Base-by-base conservation (phyloP, 139 green algal species). In the Eudorina sp. region DNA sequence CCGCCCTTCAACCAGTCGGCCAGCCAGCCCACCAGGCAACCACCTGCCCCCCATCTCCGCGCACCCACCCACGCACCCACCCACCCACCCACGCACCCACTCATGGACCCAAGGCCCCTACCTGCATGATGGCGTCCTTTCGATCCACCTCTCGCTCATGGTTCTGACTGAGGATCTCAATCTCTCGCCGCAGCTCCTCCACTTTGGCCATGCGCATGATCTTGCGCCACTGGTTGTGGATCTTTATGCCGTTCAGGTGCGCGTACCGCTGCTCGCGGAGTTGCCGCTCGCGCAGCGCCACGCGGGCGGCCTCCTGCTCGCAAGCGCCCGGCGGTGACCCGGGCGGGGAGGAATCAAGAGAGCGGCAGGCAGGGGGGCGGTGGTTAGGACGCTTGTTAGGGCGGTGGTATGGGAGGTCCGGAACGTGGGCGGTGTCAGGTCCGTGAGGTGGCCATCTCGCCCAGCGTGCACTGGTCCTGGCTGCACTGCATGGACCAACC, bases 181-280 rank as follows among this genome's bases (percentile, higher is more conserved):
- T 96, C 36, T 97, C 93, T 21, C 90, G 73, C 23, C 94, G 92
- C 80, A 98, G 94, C 81, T 97, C 96, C 88, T 98, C 95, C 83
- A 95, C 94, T 90, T 98, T 98, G 40, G 95, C 94, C 92, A 95
- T 93, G 38, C 96, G 94, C 95, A 97, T 97, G 77, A 97, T 96
- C 85, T 96, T 95, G 70, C 95, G 93, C 96, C 96, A 98, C 73
- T 98, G 94, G 70, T 96, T 97, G 90, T 98, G 94, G 58, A 98
- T 97, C 86, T 97, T 98, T 53, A 96, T 94, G 38, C 82, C 87
- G 87, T 97, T 97, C 60, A 97, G 87, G 79, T 94, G 91, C 0
- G 94, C 93, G 85, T 96, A 96, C 34, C 86, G 76, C 92, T 97
- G 92, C 93, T 97, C 95, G 0, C 92, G 88, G 38, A 95, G 58